Conservation (phyloP, 805 yeast genomes). For the Wickerhamiella domercqiae region DNA sequence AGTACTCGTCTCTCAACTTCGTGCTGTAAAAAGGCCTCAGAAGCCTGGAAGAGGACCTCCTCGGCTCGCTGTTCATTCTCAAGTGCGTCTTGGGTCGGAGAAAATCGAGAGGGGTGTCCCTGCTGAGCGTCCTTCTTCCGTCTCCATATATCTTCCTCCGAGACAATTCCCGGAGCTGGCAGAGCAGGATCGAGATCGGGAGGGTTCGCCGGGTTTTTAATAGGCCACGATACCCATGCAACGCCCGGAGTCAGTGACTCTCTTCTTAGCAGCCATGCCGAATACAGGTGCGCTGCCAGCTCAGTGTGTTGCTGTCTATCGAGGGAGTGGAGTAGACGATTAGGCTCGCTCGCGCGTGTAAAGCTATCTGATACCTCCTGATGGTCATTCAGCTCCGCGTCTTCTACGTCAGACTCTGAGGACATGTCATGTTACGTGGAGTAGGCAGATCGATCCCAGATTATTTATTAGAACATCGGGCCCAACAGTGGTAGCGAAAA, state of each 20-base stretch:
- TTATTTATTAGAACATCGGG: too few relatives aligned
- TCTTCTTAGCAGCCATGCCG: slow-evolving; percentile 30
- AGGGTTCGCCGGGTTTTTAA: slow-evolving; percentile 17
- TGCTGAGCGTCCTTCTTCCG: not conserved
- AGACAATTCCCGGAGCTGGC: slow-evolving; percentile 4
- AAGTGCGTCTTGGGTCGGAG: not conserved
- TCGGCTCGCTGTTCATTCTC: slow-evolving; percentile 2
- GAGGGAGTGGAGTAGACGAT: slow-evolving; percentile 8
- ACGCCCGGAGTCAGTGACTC: slow-evolving; percentile 22
- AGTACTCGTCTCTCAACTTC: slow-evolving; percentile 15
- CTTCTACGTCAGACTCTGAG: too few relatives aligned
- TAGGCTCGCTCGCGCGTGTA: too few relatives aligned
- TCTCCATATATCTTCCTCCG: not conserved
- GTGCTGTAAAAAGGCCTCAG: slow-evolving; percentile 15
- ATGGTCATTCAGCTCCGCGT: too few relatives aligned
- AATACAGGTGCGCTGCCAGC: slow-evolving; percentile 49
- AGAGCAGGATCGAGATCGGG: slow-evolving; percentile 8
- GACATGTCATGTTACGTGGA: too few relatives aligned
- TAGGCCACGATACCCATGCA: slow-evolving; percentile 51
- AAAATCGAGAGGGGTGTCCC: slow-evolving; percentile 1
- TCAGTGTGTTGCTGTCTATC: slow-evolving; percentile 27
- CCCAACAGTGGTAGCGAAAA: too few relatives aligned
- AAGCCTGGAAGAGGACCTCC: slow-evolving; percentile 14
- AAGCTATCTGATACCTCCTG: too few relatives aligned
- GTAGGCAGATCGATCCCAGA: too few relatives aligned